Base-by-base conservation (phyloP, 177 flowering plant genomes). In the Vitis hybrid region DNA sequence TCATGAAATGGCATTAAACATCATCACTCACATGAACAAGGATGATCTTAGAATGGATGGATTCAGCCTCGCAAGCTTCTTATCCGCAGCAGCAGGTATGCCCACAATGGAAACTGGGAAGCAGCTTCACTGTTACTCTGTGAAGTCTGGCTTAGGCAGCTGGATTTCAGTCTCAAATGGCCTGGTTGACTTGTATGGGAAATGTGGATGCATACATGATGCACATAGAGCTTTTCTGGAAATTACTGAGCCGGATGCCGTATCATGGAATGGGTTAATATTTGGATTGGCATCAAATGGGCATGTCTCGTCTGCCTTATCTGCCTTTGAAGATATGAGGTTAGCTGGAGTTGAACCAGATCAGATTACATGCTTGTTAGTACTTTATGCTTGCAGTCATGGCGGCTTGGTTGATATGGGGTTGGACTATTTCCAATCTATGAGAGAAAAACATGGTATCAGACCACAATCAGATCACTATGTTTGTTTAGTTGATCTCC, bases 221-320 rank as follows among this genome's bases (percentile, higher is more conserved):
- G 82, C 82, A 10, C 65, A 39, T 19, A 80, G 49, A 63, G 75
- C 77, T 60, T 89, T 89, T 48, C 10, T 13, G n/a, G 86, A 78
- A 50, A 79, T 86, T 51, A n/a, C 49, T 16, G 65, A 74, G 50
- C 88, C 86, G 45, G 84, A 85, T 71, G 76, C 75, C 13, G 85
- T 84, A 14, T 82, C 93, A 12, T 87, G 88, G 87, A 89, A 86
- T 67, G 86, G 79, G 3, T 74, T 89, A 72, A 85, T 89, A 72
- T 74, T 75, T 22, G 86, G 85, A 14, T 79, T 82, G 61, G 87
- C 87, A 39, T 81, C 83, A 52, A 81, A 81, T 65, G 86, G 87
- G 10, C 26, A 72, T 52, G 73, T 79, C 64, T 73, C 81, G 1
- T 59, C 73, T 58, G 84, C 92, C 31, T 80, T 90, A 60, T 81